phyloP scores from a whole-genome alignment of 768 basidiomycete species.

The Podaxis rugospora region DNA sequence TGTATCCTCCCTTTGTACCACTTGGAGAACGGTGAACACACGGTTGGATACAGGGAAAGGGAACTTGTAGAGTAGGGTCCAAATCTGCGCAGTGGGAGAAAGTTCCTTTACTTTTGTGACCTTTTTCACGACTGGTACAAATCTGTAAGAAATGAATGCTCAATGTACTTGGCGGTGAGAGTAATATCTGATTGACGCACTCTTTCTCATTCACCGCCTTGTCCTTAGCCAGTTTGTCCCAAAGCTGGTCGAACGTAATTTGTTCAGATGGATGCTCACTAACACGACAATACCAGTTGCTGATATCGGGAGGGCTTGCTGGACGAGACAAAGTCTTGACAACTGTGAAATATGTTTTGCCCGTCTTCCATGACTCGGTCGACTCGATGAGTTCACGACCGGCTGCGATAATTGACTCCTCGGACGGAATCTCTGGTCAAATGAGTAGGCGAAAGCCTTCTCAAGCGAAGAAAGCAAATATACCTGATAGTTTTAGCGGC shows the following conservation, averaged over 20 bases:
- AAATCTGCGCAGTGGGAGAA: slow-evolving; percentile 61
- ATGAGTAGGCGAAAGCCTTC: background rate
- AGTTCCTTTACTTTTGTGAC: slow-evolving; percentile 58
- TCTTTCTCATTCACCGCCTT: slow-evolving; percentile 68
- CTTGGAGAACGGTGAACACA: slow-evolving; percentile 71
- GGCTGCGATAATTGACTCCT: slow-evolving; percentile 50
- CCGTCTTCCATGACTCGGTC: slow-evolving; percentile 58
- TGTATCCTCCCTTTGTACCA: slow-evolving; percentile 45
- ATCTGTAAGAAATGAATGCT: slow-evolving; percentile 35
- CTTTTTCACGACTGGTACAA: slow-evolving; percentile 60
- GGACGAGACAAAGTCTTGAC: slow-evolving; percentile 54
- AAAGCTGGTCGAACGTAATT: slow-evolving; percentile 68
- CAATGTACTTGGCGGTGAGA: background rate
- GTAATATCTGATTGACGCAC: slow-evolving; percentile 31
- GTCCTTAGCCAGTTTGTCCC: slow-evolving; percentile 61
- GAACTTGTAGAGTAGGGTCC: slow-evolving; percentile 73
- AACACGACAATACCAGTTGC: slow-evolving; percentile 64
- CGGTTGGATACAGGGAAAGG: slow-evolving; percentile 67
- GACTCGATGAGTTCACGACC: slow-evolving; percentile 54
- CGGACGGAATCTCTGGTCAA: slow-evolving; percentile 52
- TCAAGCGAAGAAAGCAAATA: background rate
- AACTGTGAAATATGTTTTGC: slow-evolving; percentile 53
- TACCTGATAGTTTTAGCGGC: slow-evolving; percentile 24
- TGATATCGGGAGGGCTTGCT: slow-evolving; percentile 51
- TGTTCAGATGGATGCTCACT: slow-evolving; percentile 65